Evolutionary conservation across 2,329 filamentous ascomycete genomes (phyloP).

Genomic region (Didymella glomerata): DNA sequence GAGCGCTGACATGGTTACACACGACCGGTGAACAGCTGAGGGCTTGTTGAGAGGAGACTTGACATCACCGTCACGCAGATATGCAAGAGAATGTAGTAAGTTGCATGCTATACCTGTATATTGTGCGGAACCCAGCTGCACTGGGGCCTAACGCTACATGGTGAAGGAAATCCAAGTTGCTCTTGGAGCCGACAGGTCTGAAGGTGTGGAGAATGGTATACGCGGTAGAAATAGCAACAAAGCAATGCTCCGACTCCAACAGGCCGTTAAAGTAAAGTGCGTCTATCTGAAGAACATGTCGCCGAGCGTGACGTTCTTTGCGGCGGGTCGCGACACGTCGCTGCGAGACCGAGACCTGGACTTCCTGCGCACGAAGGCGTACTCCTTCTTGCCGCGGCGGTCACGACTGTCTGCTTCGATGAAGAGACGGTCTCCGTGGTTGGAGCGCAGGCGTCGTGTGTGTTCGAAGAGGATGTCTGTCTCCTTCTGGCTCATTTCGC

Average conservation of each 20-base stretch:
- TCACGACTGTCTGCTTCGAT: constrained; percentile 53
- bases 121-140: background rate
- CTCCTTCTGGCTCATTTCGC: constrained; percentile 58
- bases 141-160: background rate
- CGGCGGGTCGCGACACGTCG: constrained; percentile 41
- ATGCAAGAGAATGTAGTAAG: background rate
- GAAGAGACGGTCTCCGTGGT: constrained; percentile 46
- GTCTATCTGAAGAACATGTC: constrained; percentile 44
- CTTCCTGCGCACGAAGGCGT: constrained; percentile 56
- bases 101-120: constrained; percentile 15
- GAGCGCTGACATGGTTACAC: constrained; percentile 15
- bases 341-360: constrained; percentile 42
- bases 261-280: background rate
- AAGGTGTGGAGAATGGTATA: constrained; percentile 19
- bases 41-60: constrained; percentile 19
- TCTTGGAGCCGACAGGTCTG: constrained; percentile 3
- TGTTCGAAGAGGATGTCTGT: constrained; percentile 62
- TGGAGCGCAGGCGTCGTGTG: constrained; percentile 55
- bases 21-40: constrained; percentile 31
- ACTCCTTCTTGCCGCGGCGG: constrained; percentile 52
- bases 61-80: constrained; percentile 10
- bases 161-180: background rate
- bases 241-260: constrained; percentile 1
- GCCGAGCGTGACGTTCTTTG: constrained; percentile 44
- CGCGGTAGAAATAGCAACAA: constrained; percentile 4